These are phyloP conservation scores for Eucalyptus cladocalyx DNA, from an alignment of 345 rosid genomes.

Conservation along the genomic window DNA sequence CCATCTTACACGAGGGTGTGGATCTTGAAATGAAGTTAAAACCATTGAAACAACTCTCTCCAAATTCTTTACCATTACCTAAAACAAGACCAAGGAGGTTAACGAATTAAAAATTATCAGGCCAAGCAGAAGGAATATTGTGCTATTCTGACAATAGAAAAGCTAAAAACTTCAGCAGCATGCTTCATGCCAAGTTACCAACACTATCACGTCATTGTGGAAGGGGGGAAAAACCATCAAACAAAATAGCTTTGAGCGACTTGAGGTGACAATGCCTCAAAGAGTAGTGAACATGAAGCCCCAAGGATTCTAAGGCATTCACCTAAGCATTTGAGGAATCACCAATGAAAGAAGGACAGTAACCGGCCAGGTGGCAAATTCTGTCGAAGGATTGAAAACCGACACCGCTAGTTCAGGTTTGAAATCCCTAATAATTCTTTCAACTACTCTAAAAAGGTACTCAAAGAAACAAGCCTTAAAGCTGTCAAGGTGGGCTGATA, in stretches of 20 bases:
- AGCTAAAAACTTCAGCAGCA: background rate
- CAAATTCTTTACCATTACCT: conserved; percentile 92
- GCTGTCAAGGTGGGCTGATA: background rate
- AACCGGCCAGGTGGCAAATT: background rate
- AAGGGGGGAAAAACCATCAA: background rate
- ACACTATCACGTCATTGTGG: background rate
- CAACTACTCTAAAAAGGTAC: background rate
- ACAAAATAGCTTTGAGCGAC: background rate
- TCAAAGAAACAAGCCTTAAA: background rate
- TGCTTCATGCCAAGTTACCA: background rate
- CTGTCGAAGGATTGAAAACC: background rate
- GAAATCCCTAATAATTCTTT: background rate
- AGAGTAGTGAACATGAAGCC: background rate
- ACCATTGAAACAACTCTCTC: conserved; percentile 89
- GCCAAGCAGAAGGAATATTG: background rate
- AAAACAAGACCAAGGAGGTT: background rate
- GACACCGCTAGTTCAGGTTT: background rate
- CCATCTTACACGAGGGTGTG: conserved; percentile 98
- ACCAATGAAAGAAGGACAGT: background rate
- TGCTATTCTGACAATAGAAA: background rate
- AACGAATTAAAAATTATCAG: background rate
- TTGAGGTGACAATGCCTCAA: background rate
- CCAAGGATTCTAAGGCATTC: background rate
- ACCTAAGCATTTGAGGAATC: background rate
- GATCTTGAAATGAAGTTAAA: conserved; percentile 69